A percentile compares a stretch with the other conserved stretches of the same genome.
These are phyloP conservation scores for Aspergillus mulundensis DNA, from an alignment of 495 filamentous ascomycete species.

Conservation along the genomic window DNA sequence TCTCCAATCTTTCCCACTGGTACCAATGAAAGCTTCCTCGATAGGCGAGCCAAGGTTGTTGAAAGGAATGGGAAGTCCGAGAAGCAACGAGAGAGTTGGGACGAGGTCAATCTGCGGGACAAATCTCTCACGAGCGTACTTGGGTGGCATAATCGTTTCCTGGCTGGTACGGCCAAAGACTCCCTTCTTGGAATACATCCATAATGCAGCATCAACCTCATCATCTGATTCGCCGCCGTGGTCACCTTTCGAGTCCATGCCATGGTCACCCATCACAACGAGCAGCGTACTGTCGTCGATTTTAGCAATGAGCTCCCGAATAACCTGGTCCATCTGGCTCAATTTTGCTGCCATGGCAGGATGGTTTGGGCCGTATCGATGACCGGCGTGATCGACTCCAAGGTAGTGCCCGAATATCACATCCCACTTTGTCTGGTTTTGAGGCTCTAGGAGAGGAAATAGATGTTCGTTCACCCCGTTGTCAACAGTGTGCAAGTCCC, in stretches of 20 bases:
- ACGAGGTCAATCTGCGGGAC: conserved; percentile 97
- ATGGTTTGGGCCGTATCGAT: conserved; percentile 93
- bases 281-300: conserved; percentile 84
- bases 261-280: conserved; percentile 96
- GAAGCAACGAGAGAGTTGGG: conserved; percentile 78
- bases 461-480: conserved; percentile 93
- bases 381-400: conserved; percentile 95
- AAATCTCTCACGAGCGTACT: conserved; percentile 69
- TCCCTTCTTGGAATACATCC: conserved; percentile 91
- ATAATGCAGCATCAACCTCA: conserved; percentile 89
- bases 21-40: conserved; percentile 83
- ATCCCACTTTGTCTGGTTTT: conserved; percentile 74
- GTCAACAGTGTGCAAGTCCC: conserved; percentile 95
- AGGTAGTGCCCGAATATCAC: conserved; percentile 89
- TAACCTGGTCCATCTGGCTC: conserved; percentile 80
- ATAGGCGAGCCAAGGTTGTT: conserved; percentile 97
- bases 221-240: conserved; percentile 96
- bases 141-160: conserved; percentile 59
- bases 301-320: conserved; percentile 64
- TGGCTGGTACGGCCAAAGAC: conserved; percentile 74
- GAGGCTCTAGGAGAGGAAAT: conserved; percentile 69
- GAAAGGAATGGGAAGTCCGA: conserved; percentile 91
- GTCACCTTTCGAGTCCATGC: conserved; percentile 96
- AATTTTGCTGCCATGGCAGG: conserved; percentile 87
- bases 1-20: conserved; percentile 60